phyloP scores from a whole-genome alignment of 306 rosid genomes.

The Medicago lupulina region DNA sequence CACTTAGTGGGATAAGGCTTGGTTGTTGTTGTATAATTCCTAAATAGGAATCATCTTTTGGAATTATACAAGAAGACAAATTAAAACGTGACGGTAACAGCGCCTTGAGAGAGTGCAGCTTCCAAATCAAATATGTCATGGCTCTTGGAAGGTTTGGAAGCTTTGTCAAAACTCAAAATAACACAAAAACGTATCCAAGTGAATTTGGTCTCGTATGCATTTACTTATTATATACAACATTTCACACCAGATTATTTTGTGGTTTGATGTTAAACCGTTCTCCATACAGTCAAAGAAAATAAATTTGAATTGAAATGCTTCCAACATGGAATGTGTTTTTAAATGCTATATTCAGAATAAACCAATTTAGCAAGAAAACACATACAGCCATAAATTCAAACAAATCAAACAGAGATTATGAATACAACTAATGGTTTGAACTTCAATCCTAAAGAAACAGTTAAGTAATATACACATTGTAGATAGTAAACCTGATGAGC shows the following conservation, averaged over 20 bases:
- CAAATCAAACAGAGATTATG: conserved; percentile 1
- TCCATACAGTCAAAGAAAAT: conserved; percentile 12
- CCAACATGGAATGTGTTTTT: conserved; percentile 5
- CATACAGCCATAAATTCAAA: conserved; percentile 15
- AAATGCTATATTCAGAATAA: conserved; percentile 24
- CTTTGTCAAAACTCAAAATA: background rate
- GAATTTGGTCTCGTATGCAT: conserved; percentile 8
- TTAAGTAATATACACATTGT: conserved; percentile 31
- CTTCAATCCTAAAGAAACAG: conserved; percentile 21
- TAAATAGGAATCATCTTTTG: background rate
- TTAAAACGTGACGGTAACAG: background rate
- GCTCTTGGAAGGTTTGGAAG: conserved; percentile 27
- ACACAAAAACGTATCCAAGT: conserved; percentile 4
- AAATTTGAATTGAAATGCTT: conserved; percentile 27
- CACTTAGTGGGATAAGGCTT: no score
- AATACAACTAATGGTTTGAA: conserved; percentile 2
- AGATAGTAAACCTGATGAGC: conserved; percentile 38
- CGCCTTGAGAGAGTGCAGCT: background rate
- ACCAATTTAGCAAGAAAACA: conserved; percentile 33
- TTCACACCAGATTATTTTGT: background rate
- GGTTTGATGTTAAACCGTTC: background rate
- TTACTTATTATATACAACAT: background rate
- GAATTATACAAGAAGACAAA: background rate
- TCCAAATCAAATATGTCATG: conserved; percentile 19
- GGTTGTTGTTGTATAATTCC: no score